Evolutionary conservation across 306 rosid species (phyloP), one percentile per base, ranked within the genome.

Genomic region (Bauhinia variegata): DNA sequence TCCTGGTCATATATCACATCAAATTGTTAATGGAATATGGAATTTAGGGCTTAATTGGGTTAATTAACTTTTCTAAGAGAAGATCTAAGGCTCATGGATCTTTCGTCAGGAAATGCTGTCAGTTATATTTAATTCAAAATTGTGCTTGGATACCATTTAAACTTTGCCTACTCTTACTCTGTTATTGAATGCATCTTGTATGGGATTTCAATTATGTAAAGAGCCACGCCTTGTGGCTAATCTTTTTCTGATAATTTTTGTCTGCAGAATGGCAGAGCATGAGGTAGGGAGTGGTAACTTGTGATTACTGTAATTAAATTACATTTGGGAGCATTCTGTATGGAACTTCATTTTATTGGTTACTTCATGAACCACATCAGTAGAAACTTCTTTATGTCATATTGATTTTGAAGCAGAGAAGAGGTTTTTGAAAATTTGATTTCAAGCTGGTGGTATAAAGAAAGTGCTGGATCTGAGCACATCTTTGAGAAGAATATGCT

Each of bases 371-470:
- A 58, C 18, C 77, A 13, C 38, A 55, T 12, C 63, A 63, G 10
- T 33, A 46, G 63, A 31, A 68, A 73, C 28, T 23, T 51, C 30
- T 52, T 36, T 63, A 23, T 23, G 28, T 23, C 28, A 23, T 23
- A 23, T 23, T 23, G 28, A 23, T 23, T 23, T 1, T 23, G 28
- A 2, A 23, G 28, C 28, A 23, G 28, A 23, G 28, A 1, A 23
- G 28, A 23, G 28, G 83, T 71, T 54, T 67, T 55, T 37, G 76
- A 58, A 65, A 50, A 43, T 79, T 63, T 75, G 79, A 67, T 72
- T 76, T 77, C 80, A 78, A 61, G 85, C 80, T 66, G 54, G 60
- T 74, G 75, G 59, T 68, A 42, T 56, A 44, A 60, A 70, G 28
- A 15, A 59, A 65, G 59, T 68, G 8, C 64, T 41, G 46, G 15